Evolutionary conservation across 2,329 filamentous ascomycete genomes (phyloP).

Genomic region (Colletotrichum truncatum): DNA sequence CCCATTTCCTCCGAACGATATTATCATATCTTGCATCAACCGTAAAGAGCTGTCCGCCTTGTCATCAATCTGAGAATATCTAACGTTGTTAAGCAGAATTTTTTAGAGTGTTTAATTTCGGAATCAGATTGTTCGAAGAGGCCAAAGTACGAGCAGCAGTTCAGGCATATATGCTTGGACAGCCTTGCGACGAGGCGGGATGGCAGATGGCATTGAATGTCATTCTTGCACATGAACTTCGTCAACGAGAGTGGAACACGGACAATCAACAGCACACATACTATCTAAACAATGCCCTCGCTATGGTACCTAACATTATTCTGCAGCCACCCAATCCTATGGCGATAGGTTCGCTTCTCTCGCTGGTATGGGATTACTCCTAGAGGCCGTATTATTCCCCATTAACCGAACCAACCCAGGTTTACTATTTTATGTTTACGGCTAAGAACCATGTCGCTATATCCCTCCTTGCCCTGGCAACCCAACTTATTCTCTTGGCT

Average conservation of each 20-base stretch:
- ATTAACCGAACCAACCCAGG: not conserved
- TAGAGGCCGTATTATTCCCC: accelerated
- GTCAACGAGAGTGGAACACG: not conserved
- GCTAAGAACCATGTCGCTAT: not conserved
- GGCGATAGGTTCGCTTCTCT: slow-evolving; percentile 5
- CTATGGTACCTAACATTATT: not conserved
- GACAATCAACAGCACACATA: not conserved
- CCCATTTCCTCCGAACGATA: slow-evolving; percentile 9
- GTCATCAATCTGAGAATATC: accelerated
- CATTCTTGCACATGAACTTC: not conserved
- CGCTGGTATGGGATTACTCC: not conserved
- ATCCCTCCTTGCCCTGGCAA: not conserved
- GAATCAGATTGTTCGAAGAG: not conserved
- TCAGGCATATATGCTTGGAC: not conserved
- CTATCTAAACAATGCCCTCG: not conserved
- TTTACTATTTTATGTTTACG: not conserved
- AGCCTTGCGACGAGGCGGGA: not conserved
- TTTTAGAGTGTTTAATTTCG: not conserved
- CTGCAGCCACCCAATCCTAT: not conserved
- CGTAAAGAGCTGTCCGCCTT: not conserved
- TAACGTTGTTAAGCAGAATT: not conserved
- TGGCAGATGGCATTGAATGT: slow-evolving; percentile 11
- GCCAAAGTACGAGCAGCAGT: not conserved
- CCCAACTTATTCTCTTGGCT: not conserved
- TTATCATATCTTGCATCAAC: not conserved